phyloP scores from a whole-genome alignment of 495 filamentous ascomycete species.

The Aspergillus cristatus region DNA sequence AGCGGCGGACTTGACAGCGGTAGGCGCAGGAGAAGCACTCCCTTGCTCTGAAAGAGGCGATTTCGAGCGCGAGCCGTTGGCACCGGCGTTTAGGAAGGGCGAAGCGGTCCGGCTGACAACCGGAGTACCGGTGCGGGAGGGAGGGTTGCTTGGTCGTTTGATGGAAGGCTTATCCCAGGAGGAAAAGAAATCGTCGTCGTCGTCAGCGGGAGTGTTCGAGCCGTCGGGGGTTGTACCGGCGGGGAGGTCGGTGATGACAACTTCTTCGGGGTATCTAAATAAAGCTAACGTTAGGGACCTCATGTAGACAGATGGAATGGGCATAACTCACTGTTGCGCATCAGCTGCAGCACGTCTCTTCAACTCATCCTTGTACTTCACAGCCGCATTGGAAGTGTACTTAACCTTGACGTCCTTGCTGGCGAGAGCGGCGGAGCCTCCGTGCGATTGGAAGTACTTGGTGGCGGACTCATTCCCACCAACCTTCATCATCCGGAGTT shows the following conservation, averaged over 20 bases:
- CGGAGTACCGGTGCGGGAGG: slow-evolving; percentile 84
- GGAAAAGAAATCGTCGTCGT: slow-evolving; percentile 96
- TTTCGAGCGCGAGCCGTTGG: slow-evolving; percentile 62
- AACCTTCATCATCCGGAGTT: slow-evolving; percentile 95
- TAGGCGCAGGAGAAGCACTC: slow-evolving; percentile 32
- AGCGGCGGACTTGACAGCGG: slow-evolving; percentile 64
- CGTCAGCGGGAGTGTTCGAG: slow-evolving; percentile 62
- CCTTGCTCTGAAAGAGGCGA: slow-evolving; percentile 67
- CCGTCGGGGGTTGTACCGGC: slow-evolving; percentile 50
- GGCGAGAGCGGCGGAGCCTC: slow-evolving; percentile 82
- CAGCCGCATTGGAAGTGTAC: slow-evolving; percentile 82
- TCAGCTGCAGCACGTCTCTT: slow-evolving; percentile 74
- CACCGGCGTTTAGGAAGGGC: slow-evolving; percentile 70
- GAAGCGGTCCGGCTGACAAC: slow-evolving; percentile 76
- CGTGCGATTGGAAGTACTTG: slow-evolving; percentile 94
- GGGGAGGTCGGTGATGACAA: slow-evolving; percentile 69
- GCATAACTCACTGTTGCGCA: slow-evolving; percentile 55
- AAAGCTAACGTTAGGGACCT: slow-evolving; percentile 8
- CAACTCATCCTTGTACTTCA: slow-evolving; percentile 94
- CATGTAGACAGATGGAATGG: not conserved
- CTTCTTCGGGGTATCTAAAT: slow-evolving; percentile 72
- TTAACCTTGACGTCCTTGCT: slow-evolving; percentile 96
- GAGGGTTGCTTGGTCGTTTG: slow-evolving; percentile 90
- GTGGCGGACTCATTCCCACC: slow-evolving; percentile 97
- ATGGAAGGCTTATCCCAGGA: slow-evolving; percentile 98